Evolutionary conservation across 2,329 filamentous ascomycete genomes (phyloP).

Genomic region (Falciphora oryzae): DNA sequence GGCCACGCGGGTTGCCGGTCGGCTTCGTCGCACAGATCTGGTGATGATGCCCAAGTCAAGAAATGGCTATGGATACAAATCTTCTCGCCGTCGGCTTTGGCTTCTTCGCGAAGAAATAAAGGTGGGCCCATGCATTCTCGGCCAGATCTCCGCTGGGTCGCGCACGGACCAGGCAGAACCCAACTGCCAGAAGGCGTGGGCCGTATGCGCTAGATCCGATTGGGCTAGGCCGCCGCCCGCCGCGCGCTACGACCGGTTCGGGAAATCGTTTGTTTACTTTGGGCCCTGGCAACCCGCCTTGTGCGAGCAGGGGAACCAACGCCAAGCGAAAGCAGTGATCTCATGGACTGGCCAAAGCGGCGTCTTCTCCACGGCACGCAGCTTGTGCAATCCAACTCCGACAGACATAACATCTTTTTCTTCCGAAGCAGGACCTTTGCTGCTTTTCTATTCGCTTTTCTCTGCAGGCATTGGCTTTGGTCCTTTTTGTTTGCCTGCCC

Average conservation of each 20-base stretch:
- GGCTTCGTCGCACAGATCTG: background rate
- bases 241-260: background rate
- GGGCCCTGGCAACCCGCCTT: conserved; percentile 9
- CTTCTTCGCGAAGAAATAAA: background rate
- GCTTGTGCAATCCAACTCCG: background rate
- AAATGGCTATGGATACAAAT: background rate
- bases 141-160: too few relatives aligned
- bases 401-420: background rate
- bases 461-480: background rate
- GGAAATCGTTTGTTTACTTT: conserved; percentile 10
- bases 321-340: conserved; percentile 2
- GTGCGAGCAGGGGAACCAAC: background rate
- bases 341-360: conserved; percentile 6
- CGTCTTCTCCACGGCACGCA: background rate
- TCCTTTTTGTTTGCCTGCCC: background rate
- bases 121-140: too few relatives aligned
- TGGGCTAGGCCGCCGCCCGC: background rate
- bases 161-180: background rate
- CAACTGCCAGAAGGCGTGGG: background rate
- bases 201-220: background rate
- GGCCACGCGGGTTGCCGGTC: background rate
- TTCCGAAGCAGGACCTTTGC: background rate
- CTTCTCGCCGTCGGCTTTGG: background rate
- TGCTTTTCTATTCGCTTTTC: background rate
- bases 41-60: background rate